Evolutionary conservation across 768 basidiomycete genomes (phyloP).

Genomic region (Megacollybia marginata): DNA sequence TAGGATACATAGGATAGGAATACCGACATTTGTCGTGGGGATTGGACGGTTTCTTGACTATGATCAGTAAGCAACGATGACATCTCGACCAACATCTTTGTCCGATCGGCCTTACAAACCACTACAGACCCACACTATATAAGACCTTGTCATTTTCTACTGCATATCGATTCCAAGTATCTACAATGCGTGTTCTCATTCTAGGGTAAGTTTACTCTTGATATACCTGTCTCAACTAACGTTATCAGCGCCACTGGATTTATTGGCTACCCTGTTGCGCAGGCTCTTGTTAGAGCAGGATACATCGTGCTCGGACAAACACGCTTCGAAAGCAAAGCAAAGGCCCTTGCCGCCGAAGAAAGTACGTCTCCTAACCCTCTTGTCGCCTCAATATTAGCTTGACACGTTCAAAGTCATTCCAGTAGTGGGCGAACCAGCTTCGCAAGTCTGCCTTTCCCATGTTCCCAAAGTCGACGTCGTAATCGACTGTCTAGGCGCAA

Average conservation of each 20-base stretch:
- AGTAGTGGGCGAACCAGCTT: too few species aligned
- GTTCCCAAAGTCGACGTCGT: conserved; percentile 25
- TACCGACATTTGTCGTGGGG: too few species aligned
- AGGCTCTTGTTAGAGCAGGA: conserved; percentile 35
- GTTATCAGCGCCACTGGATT: conserved; percentile 27
- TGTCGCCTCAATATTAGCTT: background rate
- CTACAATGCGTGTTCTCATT: conserved; percentile 21
- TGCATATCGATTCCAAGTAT: too few species aligned
- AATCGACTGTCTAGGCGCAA: too few species aligned
- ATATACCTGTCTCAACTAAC: background rate
- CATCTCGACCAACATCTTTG: too few species aligned
- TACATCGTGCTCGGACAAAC: conserved; percentile 40
- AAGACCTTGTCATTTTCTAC: too few species aligned
- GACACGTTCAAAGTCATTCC: conserved; percentile 27
- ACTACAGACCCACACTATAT: too few species aligned
- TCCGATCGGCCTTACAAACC: too few species aligned
- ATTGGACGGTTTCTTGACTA: too few species aligned
- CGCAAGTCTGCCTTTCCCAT: conserved; percentile 18
- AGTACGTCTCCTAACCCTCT: conserved; percentile 16
- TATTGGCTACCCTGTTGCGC: too few species aligned
- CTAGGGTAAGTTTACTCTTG: conserved; percentile 13
- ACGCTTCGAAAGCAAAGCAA: conserved; percentile 26
- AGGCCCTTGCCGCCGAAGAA: conserved; percentile 30
- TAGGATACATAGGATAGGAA: too few species aligned
- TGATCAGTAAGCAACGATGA: too few species aligned